Conservation (phyloP, 129 eudicot species). For the Artemisia tridentata region DNA sequence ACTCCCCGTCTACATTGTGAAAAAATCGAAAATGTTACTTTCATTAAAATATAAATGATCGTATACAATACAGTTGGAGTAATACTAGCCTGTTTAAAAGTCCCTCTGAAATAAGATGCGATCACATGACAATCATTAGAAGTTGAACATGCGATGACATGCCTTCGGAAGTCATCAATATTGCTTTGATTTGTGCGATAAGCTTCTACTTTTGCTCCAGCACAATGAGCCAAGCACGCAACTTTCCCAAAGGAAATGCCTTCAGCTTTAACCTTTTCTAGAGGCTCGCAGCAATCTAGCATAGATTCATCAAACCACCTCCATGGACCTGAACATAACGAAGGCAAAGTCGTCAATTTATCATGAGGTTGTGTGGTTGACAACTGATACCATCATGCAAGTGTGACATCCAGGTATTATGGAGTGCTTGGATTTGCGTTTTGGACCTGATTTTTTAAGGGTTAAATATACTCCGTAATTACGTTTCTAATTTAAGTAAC, state of each 20-base stretch:
- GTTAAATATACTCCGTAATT: too few relatives aligned
- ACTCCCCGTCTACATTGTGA: background rate
- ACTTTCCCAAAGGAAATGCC: constrained; percentile 74
- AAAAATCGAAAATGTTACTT: background rate
- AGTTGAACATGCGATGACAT: constrained; percentile 56
- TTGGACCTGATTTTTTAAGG: too few relatives aligned
- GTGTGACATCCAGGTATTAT: too few relatives aligned
- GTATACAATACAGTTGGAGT: background rate
- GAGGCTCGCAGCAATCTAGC: background rate
- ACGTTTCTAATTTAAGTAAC: too few relatives aligned
- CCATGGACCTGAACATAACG: background rate
- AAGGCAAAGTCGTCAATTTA: background rate
- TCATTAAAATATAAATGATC: background rate
- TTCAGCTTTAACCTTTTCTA: constrained; percentile 1
- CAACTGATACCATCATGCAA: too few relatives aligned
- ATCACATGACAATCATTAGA: constrained; percentile 38
- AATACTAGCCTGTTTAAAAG: background rate
- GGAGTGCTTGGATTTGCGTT: too few relatives aligned
- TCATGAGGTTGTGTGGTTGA: background rate
- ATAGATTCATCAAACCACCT: constrained; percentile 3
- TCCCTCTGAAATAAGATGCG: background rate
- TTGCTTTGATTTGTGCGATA: constrained; percentile 62
- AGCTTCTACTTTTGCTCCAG: constrained; percentile 76
- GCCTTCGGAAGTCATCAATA: constrained; percentile 63
- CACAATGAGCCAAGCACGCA: constrained; percentile 74